Conservation (phyloP, 1,284 basidiomycete species). For the Apiotrichum montevideense region DNA sequence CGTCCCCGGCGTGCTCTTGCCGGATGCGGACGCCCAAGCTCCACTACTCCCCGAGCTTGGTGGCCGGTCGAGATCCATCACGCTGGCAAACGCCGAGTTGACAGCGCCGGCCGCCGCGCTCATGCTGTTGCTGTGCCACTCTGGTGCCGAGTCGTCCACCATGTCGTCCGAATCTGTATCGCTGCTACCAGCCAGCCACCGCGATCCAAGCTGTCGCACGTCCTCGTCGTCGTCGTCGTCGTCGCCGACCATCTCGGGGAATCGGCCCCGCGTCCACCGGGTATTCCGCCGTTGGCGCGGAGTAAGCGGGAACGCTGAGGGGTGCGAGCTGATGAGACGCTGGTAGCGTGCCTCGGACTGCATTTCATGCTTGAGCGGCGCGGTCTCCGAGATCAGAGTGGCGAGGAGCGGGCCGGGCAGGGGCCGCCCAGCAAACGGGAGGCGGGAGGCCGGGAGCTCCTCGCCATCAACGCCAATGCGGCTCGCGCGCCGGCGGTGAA, state of each 20-base stretch:
- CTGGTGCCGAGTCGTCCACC: constrained; percentile 15
- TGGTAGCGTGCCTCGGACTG: constrained; percentile 42
- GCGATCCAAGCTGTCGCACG: neutral
- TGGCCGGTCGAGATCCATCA: constrained; percentile 44
- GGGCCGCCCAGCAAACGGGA: constrained; percentile 30
- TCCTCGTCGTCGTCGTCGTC: constrained; percentile 40
- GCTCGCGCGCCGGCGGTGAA: neutral
- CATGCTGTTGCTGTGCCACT: constrained; percentile 4
- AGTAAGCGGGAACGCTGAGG: constrained; percentile 34
- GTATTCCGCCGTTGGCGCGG: constrained; percentile 32
- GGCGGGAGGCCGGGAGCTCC: neutral
- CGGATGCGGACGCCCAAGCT: constrained; percentile 9
- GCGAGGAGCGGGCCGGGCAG: constrained; percentile 37
- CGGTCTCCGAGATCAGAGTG: constrained; percentile 40
- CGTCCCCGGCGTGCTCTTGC: constrained; percentile 15
- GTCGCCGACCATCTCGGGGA: constrained; percentile 42
- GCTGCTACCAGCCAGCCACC: constrained; percentile 12
- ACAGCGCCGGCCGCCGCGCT: constrained; percentile 25
- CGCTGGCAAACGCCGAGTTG: constrained; percentile 40
- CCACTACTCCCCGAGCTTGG: constrained; percentile 6
- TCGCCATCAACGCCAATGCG: neutral
- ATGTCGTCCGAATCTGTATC: constrained; percentile 37
- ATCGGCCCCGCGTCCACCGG: constrained; percentile 30
- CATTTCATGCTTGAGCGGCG: constrained; percentile 43
- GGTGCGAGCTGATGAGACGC: constrained; percentile 36